Evolutionary conservation across 2,329 filamentous ascomycete species (phyloP).

Genomic region (Penicillium brasilianum): DNA sequence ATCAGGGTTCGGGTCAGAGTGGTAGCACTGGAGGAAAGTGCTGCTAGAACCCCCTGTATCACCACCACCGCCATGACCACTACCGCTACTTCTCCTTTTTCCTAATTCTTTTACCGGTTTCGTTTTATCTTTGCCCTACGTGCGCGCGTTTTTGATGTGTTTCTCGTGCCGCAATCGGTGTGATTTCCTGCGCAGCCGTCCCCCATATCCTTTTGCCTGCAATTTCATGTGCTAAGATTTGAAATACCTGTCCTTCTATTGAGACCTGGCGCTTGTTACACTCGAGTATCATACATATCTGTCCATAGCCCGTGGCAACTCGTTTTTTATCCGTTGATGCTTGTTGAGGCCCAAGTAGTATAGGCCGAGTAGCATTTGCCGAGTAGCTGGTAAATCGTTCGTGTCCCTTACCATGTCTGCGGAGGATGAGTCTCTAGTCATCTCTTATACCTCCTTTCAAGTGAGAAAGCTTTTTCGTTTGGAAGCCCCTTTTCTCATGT

Average conservation of each 20-base stretch:
- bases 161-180: conserved; percentile 20
- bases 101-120: conserved; percentile 19
- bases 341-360: conserved; percentile 2
- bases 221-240: conserved; percentile 34
- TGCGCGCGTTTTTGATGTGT: conserved; percentile 19
- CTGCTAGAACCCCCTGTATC: conserved; percentile 61
- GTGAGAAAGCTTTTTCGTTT: not conserved
- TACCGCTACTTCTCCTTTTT: conserved; percentile 13
- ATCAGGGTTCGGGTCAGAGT: conserved; percentile 58
- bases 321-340: conserved; percentile 10
- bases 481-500: not conserved
- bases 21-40: conserved; percentile 70
- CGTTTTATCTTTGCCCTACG: conserved; percentile 13
- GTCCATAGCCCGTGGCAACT: conserved; percentile 29
- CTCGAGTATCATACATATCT: conserved; percentile 28
- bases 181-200: conserved; percentile 22
- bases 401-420: not conserved
- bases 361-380: not conserved
- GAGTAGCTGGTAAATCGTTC: not conserved
- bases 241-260: conserved; percentile 27
- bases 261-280: conserved; percentile 25
- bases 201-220: conserved; percentile 27
- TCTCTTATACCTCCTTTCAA: not conserved
- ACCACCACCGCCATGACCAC: conserved; percentile 13
- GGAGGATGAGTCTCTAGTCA: not conserved